Percentiles rank a stretch among this genome's conserved stretches.
Conservation (phyloP, 768 basidiomycete genomes). For the Dentipellis sp. region DNA sequence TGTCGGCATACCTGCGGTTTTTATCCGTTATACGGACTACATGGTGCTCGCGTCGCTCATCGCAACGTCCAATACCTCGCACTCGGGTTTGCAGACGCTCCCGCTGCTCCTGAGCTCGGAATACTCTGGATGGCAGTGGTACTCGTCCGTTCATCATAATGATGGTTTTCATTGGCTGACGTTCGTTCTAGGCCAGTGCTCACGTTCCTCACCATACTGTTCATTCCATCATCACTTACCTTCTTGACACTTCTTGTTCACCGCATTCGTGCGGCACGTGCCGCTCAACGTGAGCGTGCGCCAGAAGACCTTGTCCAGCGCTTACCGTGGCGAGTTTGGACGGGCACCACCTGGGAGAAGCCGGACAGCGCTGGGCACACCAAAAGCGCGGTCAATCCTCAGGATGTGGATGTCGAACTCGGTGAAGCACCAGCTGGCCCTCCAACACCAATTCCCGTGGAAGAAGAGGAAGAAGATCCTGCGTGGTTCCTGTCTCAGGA, state of each 20-base stretch:
- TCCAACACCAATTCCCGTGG: constrained; percentile 11
- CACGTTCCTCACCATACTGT: constrained; percentile 78
- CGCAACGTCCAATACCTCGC: constrained; percentile 64
- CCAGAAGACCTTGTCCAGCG: constrained; percentile 71
- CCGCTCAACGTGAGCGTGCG: constrained; percentile 76
- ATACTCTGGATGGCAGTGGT: constrained; percentile 87
- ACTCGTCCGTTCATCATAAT: constrained; percentile 49
- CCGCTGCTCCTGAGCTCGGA: constrained; percentile 71
- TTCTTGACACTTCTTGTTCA: constrained; percentile 86
- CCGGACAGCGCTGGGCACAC: constrained; percentile 1
- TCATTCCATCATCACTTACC: constrained; percentile 85
- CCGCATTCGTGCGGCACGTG: constrained; percentile 74
- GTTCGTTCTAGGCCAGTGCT: constrained; percentile 56
- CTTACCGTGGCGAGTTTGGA: constrained; percentile 81
- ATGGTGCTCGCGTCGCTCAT: constrained; percentile 60
- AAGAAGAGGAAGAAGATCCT: constrained; percentile 27
- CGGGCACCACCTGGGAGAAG: constrained; percentile 73
- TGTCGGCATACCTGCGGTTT: constrained; percentile 77
- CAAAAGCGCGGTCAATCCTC: neutral
- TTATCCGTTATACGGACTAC: constrained; percentile 82
- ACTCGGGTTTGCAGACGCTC: constrained; percentile 66
- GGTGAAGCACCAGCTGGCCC: constrained; percentile 4
- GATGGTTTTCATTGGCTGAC: constrained; percentile 1
- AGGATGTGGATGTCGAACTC: constrained; percentile 7
- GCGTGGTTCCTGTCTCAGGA: constrained; percentile 75